Base-by-base conservation (phyloP, 768 basidiomycete genomes). In the Lactarius trivialis region DNA sequence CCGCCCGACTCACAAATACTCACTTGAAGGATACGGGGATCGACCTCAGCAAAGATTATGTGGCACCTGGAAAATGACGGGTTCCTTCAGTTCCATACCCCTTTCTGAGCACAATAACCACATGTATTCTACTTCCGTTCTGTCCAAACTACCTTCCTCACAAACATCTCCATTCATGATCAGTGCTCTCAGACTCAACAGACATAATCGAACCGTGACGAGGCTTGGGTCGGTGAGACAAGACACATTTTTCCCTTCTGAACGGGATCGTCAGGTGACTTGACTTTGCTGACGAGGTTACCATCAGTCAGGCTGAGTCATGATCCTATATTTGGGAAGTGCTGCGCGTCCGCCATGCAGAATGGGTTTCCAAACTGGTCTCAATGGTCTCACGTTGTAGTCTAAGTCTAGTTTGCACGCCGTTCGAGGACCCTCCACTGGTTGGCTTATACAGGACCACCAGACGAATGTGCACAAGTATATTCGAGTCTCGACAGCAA, bases 1-100 rank as follows among this genome's bases (percentile, higher is more conserved):
- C 86, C 70, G 84, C 85, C 59, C 85, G 90, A 68, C 85, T 96
- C 68, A 95, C 92, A 41, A 97, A 96, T 69, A 85, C 88, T 3
- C 93, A 96, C 77, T 74, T 94, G 72, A 89, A 84, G 70, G 89
- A 85, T 21, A 85, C 88, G 69, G 63, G 63, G 8, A 88, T 97
- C 76, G 93, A 96, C 74, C 74, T 96, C 55, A 85, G 86, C 50
- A 82, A 82, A 65, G 90, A 93, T 69, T 91, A 84, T 71, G 76
- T 79, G 6, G 66, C 73, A 4, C 74, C 74, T 12, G 69, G 71
- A 56, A 67, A 67, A 43, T 67, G 36, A 66, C 26, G 5, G 14
- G 7, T 14, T 30, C 6, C 30, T 30, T 30, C 1, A 26, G 50
- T 19, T 55, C 26, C 28, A 3, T 24, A 21, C 17, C 11, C 36